Conservation (phyloP, 495 filamentous ascomycete species). For the Aspergillus bridgeri region DNA sequence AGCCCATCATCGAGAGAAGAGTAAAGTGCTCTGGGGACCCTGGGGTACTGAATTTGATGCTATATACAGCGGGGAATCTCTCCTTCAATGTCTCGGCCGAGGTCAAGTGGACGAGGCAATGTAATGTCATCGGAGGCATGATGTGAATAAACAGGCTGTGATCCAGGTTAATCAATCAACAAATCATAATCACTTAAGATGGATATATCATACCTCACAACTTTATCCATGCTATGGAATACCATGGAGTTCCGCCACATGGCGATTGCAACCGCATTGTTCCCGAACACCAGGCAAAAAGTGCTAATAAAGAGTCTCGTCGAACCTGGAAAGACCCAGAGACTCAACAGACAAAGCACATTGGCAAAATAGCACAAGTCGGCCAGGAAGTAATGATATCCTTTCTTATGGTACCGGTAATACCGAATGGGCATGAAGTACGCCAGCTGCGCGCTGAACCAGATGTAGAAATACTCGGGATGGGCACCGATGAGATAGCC, state of each 20-base stretch:
- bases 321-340: conserved; percentile 89
- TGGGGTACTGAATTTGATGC: conserved; percentile 69
- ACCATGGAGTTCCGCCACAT: conserved; percentile 99
- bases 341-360: conserved; percentile 70
- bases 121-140: conserved; percentile 91
- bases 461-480: conserved; percentile 83
- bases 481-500: conserved; percentile 87
- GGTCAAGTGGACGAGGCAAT: conserved; percentile 86
- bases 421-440: conserved; percentile 97
- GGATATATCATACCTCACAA: conserved; percentile 60
- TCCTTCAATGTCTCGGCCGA: conserved; percentile 56
- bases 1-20: conserved; percentile 80
- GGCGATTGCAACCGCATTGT: conserved; percentile 96
- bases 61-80: conserved; percentile 84
- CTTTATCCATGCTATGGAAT: conserved; percentile 95
- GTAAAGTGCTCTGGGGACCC: conserved; percentile 73
- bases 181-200: neutral
- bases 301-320: conserved; percentile 91
- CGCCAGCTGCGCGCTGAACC: conserved; percentile 80
- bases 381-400: conserved; percentile 95
- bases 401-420: conserved; percentile 82
- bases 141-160: conserved; percentile 92
- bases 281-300: conserved; percentile 89
- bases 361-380: conserved; percentile 99
- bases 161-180: conserved; percentile 11